Evolutionary conservation across 2,329 filamentous ascomycete species (phyloP).

Genomic region (Pleomassaria siparia): DNA sequence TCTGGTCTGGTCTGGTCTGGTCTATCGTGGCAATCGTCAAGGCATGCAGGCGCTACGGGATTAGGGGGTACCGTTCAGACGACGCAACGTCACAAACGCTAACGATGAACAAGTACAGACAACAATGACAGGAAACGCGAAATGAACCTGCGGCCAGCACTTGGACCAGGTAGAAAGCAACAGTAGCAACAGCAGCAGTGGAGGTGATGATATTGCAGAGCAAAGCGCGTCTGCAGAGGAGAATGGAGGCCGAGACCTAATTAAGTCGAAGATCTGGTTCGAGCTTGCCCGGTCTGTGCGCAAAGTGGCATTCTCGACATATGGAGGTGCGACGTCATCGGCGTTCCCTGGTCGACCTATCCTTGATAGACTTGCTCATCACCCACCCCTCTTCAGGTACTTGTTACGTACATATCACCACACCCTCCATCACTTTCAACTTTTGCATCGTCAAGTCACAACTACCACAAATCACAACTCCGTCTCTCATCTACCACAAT

Average conservation of each 20-base stretch:
- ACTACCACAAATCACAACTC: neutral
- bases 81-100: constrained; percentile 1
- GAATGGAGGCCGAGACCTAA: neutral
- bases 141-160: neutral
- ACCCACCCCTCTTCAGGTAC: constrained; percentile 13
- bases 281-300: constrained; percentile 17
- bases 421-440: constrained; percentile 5
- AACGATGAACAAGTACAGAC: neutral
- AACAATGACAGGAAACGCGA: constrained; percentile 1
- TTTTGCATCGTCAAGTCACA: constrained; percentile 3
- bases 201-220: neutral
- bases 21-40: too few relatives aligned
- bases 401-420: too few relatives aligned
- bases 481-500: constrained; percentile 19
- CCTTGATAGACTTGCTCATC: constrained; percentile 23
- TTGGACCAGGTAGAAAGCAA: neutral
- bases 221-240: neutral
- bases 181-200: constrained; percentile 5
- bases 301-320: constrained; percentile 14
- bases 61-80: neutral
- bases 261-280: constrained; percentile 23
- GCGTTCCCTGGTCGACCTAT: constrained; percentile 10
- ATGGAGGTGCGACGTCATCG: constrained; percentile 25
- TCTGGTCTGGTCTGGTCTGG: too few relatives aligned
- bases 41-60: constrained; percentile 1